These are phyloP conservation scores for Aspergillus novoparasiticus DNA, from an alignment of 2,329 filamentous ascomycete species.

Conservation along the genomic window DNA sequence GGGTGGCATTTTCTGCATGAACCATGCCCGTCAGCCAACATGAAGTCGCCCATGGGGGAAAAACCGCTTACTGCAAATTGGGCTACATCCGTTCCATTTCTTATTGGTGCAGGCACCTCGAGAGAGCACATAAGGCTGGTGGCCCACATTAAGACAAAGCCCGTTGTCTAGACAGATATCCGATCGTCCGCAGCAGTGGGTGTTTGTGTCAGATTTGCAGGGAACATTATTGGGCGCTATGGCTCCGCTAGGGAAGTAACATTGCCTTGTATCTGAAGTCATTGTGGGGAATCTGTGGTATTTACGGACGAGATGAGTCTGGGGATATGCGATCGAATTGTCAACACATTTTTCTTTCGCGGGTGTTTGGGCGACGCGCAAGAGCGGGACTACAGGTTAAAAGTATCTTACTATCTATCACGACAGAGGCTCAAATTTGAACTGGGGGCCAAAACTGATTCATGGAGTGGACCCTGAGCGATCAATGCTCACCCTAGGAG, in stretches of 20 bases:
- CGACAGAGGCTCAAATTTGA: no score
- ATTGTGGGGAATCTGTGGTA: background rate
- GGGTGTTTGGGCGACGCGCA: no score
- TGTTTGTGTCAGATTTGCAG: slow-evolving; percentile 27
- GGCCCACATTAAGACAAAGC: slow-evolving; percentile 26
- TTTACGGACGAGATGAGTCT: no score
- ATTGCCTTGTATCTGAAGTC: slow-evolving; percentile 10
- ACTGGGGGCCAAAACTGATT: background rate
- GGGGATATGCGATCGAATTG: no score
- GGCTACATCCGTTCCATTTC: slow-evolving; percentile 29
- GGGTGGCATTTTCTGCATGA: background rate
- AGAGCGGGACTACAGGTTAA: background rate
- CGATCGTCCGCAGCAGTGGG: slow-evolving; percentile 27
- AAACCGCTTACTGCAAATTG: slow-evolving; percentile 23
- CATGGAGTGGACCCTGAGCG: background rate
- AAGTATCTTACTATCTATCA: background rate
- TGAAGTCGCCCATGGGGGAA: background rate
- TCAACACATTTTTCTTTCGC: no score
- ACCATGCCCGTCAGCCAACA: background rate
- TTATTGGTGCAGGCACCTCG: slow-evolving; percentile 33
- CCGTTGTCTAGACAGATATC: slow-evolving; percentile 33
- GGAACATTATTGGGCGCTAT: slow-evolving; percentile 23
- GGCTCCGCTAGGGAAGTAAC: slow-evolving; percentile 32
- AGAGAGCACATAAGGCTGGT: slow-evolving; percentile 30
- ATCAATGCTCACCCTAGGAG: background rate